phyloP scores from a whole-genome alignment of 371 early-diverging fungal genomes.

The Mucor indicus region DNA sequence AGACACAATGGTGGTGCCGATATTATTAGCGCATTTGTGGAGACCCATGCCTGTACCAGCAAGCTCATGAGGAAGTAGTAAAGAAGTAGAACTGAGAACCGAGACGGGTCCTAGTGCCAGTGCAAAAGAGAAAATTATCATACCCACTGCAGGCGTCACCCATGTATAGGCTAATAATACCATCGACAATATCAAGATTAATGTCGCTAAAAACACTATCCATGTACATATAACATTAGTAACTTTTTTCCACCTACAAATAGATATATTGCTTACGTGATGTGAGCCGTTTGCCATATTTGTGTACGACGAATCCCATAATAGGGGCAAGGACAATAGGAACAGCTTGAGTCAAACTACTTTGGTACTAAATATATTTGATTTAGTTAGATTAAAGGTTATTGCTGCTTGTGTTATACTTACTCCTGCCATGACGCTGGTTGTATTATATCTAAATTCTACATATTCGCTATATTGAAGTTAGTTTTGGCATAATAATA shows the following conservation, averaged over 20 bases:
- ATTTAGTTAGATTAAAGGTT: background rate
- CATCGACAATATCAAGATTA: slow-evolving; percentile 34
- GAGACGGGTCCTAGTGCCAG: slow-evolving; percentile 47
- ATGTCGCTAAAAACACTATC: slow-evolving; percentile 33
- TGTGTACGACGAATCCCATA: slow-evolving; percentile 52
- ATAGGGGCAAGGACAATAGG: slow-evolving; percentile 54
- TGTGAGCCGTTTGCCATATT: slow-evolving; percentile 46
- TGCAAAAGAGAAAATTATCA: slow-evolving; percentile 47
- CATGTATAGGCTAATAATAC: slow-evolving; percentile 34
- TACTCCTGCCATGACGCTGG: slow-evolving; percentile 45
- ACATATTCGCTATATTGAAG: slow-evolving; percentile 32
- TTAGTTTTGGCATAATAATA: too few relatives aligned
- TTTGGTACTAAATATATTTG: slow-evolving; percentile 37
- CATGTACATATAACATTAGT: background rate
- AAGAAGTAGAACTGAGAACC: slow-evolving; percentile 35
- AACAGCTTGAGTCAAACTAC: slow-evolving; percentile 50
- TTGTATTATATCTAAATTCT: slow-evolving; percentile 43
- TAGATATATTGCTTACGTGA: slow-evolving; percentile 22
- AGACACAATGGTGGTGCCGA: slow-evolving; percentile 49
- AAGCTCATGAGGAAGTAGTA: slow-evolving; percentile 39
- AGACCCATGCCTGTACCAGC: slow-evolving; percentile 52
- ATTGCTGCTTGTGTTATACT: slow-evolving; percentile 2
- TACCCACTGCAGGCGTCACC: slow-evolving; percentile 38
- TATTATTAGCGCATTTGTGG: slow-evolving; percentile 48
- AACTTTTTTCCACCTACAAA: too few relatives aligned